These are phyloP conservation scores for Fragaria vesca DNA, from an alignment of 306 rosid genomes.

Conservation along the genomic window DNA sequence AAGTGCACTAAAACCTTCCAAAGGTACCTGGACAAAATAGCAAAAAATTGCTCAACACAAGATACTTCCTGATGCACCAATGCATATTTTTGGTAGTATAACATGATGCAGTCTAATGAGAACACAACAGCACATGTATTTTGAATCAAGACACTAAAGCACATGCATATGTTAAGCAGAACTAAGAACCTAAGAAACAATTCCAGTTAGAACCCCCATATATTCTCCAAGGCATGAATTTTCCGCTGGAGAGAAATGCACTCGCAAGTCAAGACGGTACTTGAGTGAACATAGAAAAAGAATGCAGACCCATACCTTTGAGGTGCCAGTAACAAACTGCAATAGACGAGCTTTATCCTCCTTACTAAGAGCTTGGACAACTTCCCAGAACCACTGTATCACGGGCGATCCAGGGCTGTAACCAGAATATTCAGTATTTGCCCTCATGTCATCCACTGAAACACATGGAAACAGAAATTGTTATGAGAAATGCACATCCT, in stretches of 20 bases:
- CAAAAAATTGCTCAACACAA: slow-evolving; percentile 6
- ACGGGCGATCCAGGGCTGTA: slow-evolving; percentile 80
- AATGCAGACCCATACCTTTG: slow-evolving; percentile 60
- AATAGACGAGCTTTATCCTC: slow-evolving; percentile 98
- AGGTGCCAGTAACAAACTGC: slow-evolving; percentile 99
- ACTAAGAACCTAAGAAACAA: background rate
- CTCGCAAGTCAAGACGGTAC: background rate
- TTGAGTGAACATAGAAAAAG: background rate
- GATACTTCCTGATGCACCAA: background rate
- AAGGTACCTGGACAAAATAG: slow-evolving; percentile 75
- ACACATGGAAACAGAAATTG: slow-evolving; percentile 21
- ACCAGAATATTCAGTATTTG: slow-evolving; percentile 95
- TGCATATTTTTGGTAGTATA: background rate
- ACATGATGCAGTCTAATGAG: background rate
- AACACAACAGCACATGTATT: background rate
- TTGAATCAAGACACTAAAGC: background rate
- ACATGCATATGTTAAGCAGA: background rate
- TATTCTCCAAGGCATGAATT: background rate
- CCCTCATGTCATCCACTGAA: slow-evolving; percentile 97
- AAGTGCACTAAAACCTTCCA: slow-evolving; percentile 97
- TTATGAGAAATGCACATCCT: slow-evolving; percentile 22
- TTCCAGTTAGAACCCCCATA: background rate
- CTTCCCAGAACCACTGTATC: slow-evolving; percentile 98
- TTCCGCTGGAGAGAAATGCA: too few species aligned
- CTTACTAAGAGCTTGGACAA: slow-evolving; percentile 82